A percentile compares a stretch with the other conserved stretches of the same genome.
phyloP scores from a whole-genome alignment of 2,329 filamentous ascomycete genomes.

The Escovopsis sp. region DNA sequence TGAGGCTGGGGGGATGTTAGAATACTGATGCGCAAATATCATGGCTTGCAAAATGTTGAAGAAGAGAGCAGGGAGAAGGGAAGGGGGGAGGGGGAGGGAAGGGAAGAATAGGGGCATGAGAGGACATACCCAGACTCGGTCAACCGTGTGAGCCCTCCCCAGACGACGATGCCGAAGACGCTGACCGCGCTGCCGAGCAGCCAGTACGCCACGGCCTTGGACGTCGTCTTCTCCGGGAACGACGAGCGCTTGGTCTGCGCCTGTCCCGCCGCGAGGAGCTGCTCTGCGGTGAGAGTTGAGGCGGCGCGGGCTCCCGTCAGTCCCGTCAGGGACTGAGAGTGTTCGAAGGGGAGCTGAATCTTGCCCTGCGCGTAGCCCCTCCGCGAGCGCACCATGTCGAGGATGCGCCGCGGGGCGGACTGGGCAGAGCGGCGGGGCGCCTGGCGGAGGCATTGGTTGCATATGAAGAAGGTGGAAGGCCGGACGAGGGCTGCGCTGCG shows the following conservation, averaged over 20 bases:
- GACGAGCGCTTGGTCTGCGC: conserved; percentile 15
- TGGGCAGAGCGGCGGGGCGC: conserved; percentile 14
- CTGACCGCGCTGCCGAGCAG: conserved; percentile 78
- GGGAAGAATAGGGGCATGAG: too few species aligned
- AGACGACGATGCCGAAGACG: conserved; percentile 94
- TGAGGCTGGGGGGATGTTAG: conserved; percentile 46
- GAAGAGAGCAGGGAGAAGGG: background rate
- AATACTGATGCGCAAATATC: too few species aligned
- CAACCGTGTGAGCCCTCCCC: conserved; percentile 80
- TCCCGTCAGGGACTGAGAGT: conserved; percentile 14
- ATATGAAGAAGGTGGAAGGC: conserved; percentile 26
- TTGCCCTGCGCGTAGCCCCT: conserved; percentile 22
- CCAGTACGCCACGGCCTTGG: conserved; percentile 78
- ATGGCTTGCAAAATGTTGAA: too few species aligned
- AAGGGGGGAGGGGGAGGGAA: too few species aligned
- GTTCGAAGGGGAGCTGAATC: conserved; percentile 8
- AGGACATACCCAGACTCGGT: conserved; percentile 77
- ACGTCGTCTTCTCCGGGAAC: conserved; percentile 49
- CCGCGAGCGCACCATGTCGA: conserved; percentile 23
- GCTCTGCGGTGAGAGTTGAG: conserved; percentile 5
- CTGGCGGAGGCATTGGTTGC: conserved; percentile 32
- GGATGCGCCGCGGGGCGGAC: conserved; percentile 20
- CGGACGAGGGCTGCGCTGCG: conserved; percentile 25
- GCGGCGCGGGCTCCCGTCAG: too few species aligned
- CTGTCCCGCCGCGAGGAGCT: conserved; percentile 10